phyloP scores from a whole-genome alignment of 2,329 filamentous ascomycete genomes.

The Pseudogymnoascus sp. region DNA sequence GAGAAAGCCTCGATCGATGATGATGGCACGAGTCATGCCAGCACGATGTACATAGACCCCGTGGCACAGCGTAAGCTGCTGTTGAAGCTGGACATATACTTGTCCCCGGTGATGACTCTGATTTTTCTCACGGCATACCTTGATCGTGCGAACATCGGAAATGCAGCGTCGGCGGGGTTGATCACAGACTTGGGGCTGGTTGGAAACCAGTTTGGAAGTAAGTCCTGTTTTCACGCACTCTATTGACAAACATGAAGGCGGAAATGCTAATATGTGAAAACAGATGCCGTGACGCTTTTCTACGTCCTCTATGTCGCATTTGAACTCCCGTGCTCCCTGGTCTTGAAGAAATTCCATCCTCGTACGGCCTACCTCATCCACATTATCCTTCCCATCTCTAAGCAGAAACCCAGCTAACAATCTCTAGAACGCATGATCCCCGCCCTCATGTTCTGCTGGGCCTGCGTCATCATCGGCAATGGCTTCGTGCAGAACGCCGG shows the following conservation, averaged over 20 bases:
- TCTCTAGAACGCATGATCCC: constrained; percentile 5
- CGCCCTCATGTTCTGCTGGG: constrained; percentile 34
- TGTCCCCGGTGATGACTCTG: constrained; percentile 47
- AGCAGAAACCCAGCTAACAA: background rate
- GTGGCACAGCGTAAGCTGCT: constrained; percentile 39
- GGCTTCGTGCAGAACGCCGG: constrained; percentile 38
- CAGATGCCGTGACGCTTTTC: constrained; percentile 38
- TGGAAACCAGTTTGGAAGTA: constrained; percentile 9
- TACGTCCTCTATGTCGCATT: constrained; percentile 45
- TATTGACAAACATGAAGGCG: background rate
- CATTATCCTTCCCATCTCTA: constrained; percentile 10
- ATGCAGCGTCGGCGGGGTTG: constrained; percentile 20
- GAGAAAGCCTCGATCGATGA: background rate
- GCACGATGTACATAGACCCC: constrained; percentile 31
- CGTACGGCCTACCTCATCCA: constrained; percentile 32
- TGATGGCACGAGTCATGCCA: background rate
- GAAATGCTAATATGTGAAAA: background rate
- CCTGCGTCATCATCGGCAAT: constrained; percentile 37
- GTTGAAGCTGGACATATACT: constrained; percentile 39
- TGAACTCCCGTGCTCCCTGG: constrained; percentile 39
- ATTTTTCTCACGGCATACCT: constrained; percentile 48
- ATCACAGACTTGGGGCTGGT: constrained; percentile 15
- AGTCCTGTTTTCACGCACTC: constrained; percentile 14
- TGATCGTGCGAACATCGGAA: constrained; percentile 47
- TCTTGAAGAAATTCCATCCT: constrained; percentile 41